phyloP scores from a whole-genome alignment of 352 stramenopile genomes.

The Hyaloperonospora brassicae region DNA sequence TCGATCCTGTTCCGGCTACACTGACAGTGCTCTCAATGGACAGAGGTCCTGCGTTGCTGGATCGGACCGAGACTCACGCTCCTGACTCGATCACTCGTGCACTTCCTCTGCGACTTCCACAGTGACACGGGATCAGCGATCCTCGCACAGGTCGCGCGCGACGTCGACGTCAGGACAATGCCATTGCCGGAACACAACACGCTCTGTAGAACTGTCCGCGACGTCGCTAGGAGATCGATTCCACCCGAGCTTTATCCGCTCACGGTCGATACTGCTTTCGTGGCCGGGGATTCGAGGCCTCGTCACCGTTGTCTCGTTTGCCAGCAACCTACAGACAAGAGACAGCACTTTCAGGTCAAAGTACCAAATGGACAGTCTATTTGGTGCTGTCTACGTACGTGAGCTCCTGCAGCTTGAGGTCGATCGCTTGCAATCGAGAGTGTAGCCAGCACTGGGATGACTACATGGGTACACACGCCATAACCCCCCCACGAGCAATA shows the following conservation, averaged over 20 bases:
- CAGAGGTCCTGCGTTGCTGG: slow-evolving; percentile 65
- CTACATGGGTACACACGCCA: slow-evolving; percentile 20
- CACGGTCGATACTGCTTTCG: slow-evolving; percentile 25
- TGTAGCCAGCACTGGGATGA: slow-evolving; percentile 41
- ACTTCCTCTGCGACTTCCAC: slow-evolving; percentile 36
- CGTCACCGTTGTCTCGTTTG: slow-evolving; percentile 28
- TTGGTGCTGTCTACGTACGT: slow-evolving; percentile 28
- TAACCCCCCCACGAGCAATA: background rate
- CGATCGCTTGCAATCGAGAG: slow-evolving; percentile 35
- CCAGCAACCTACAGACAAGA: slow-evolving; percentile 23
- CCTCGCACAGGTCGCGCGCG: background rate
- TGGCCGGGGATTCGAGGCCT: slow-evolving; percentile 20
- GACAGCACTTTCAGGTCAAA: too few relatives aligned
- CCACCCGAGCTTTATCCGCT: background rate
- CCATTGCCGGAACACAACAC: too few relatives aligned
- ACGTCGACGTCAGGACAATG: too few relatives aligned
- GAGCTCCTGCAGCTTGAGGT: slow-evolving; percentile 50
- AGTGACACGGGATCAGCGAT: slow-evolving; percentile 3
- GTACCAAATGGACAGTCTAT: too few relatives aligned
- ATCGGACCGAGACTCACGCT: slow-evolving; percentile 71
- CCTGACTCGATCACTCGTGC: slow-evolving; percentile 36
- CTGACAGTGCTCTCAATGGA: slow-evolving; percentile 28
- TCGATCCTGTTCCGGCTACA: too few relatives aligned
- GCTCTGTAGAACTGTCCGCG: too few relatives aligned
- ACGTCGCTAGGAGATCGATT: background rate